phyloP scores from a whole-genome alignment of 2,329 filamentous ascomycete species.

The Curvularia verruculosa region DNA sequence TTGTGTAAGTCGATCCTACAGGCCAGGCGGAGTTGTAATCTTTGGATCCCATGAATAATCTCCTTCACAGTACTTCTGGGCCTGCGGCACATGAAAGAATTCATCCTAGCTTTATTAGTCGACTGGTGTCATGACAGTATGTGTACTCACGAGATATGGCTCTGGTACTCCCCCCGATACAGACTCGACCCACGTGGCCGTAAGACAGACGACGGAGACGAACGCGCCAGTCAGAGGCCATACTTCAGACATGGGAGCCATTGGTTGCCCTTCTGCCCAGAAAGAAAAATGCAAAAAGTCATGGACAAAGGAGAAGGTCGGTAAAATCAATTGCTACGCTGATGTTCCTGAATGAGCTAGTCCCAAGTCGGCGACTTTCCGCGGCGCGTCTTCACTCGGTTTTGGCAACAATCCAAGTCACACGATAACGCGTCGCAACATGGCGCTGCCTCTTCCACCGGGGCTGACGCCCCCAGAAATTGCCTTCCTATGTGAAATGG shows the following conservation, averaged over 20 bases:
- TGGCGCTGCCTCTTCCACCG: slow-evolving; percentile 67
- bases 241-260: slow-evolving; percentile 29
- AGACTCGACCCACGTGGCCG: slow-evolving; percentile 35
- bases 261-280: slow-evolving; percentile 6
- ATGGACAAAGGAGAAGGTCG: slow-evolving; percentile 3
- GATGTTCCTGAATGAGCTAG: slow-evolving; percentile 26
- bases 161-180: slow-evolving; percentile 60
- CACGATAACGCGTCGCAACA: slow-evolving; percentile 44
- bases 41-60: slow-evolving; percentile 87
- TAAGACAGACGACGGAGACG: slow-evolving; percentile 27
- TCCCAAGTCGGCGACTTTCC: slow-evolving; percentile 24
- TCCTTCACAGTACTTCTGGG: slow-evolving; percentile 81
- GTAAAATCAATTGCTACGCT: slow-evolving; percentile 6
- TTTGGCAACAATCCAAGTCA: slow-evolving; percentile 17
- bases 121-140: neutral
- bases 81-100: slow-evolving; percentile 88
- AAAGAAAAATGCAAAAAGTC: neutral
- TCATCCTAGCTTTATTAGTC: slow-evolving; percentile 68
- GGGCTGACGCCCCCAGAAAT: slow-evolving; percentile 85
- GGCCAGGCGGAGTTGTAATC: slow-evolving; percentile 91
- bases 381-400: slow-evolving; percentile 15
- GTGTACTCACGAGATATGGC: slow-evolving; percentile 62
- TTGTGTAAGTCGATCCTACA: slow-evolving; percentile 54
- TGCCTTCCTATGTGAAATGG: slow-evolving; percentile 96
- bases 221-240: slow-evolving; percentile 35